phyloP scores from a whole-genome alignment of 2,329 filamentous ascomycete species.

The Onygenales sp. region DNA sequence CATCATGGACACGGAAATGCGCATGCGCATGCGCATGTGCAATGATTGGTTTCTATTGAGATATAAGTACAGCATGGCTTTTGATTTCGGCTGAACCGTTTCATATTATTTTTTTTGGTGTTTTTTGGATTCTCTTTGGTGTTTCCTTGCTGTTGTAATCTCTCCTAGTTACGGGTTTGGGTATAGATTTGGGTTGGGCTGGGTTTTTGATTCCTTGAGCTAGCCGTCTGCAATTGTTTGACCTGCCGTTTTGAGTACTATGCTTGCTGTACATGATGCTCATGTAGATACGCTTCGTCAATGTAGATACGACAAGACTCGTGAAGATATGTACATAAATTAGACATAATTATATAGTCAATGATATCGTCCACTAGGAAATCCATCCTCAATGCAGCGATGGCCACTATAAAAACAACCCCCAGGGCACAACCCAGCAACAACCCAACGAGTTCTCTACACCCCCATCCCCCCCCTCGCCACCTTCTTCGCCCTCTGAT shows the following conservation, averaged over 20 bases:
- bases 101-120: neutral
- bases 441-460: conserved; percentile 10
- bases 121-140: neutral
- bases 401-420: neutral
- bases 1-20: conserved; percentile 15
- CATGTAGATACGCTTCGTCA: too few species aligned
- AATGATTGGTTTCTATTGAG: neutral
- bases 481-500: conserved; percentile 56
- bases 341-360: too few species aligned
- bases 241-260: too few species aligned
- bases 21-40: neutral
- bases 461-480: conserved; percentile 42
- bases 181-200: neutral
- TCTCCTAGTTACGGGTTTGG: neutral
- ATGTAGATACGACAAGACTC: too few species aligned
- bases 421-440: neutral
- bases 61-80: neutral
- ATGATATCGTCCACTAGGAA: too few species aligned
- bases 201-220: neutral
- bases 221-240: neutral
- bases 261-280: too few species aligned
- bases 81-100: neutral
- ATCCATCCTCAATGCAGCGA: too few species aligned
- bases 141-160: neutral
- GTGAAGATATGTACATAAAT: too few species aligned